A percentile compares a stretch with the other conserved stretches of the same genome.
phyloP scores from a whole-genome alignment of 2,329 filamentous ascomycete genomes.

The Colletotrichum sp. region DNA sequence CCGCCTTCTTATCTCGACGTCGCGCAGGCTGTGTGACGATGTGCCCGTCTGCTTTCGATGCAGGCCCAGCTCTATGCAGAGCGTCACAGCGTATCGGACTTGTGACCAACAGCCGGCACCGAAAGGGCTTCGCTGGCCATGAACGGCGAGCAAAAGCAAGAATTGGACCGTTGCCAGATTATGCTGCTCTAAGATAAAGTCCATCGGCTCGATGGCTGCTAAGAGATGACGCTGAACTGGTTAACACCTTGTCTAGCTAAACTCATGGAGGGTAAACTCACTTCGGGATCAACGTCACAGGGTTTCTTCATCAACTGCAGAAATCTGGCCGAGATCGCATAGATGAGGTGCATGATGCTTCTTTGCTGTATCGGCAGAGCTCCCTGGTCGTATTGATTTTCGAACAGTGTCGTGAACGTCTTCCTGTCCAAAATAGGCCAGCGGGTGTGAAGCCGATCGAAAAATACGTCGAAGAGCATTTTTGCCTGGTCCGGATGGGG shows the following conservation, averaged over 20 bases:
- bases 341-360: slow-evolving; percentile 30
- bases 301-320: slow-evolving; percentile 27
- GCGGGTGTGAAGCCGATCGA: slow-evolving; percentile 28
- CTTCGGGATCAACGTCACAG: slow-evolving; percentile 29
- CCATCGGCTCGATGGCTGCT: slow-evolving; percentile 33
- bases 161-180: slow-evolving; percentile 35
- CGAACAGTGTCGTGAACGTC: slow-evolving; percentile 22
- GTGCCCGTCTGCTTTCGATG: slow-evolving; percentile 24
- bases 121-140: slow-evolving; percentile 36
- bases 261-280: too few species aligned
- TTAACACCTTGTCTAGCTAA: too few species aligned
- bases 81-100: slow-evolving; percentile 32
- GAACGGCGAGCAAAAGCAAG: slow-evolving; percentile 35
- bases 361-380: slow-evolving; percentile 24
- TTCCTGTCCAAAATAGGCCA: slow-evolving; percentile 30
- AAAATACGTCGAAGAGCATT: slow-evolving; percentile 28
- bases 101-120: slow-evolving; percentile 39
- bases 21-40: neutral
- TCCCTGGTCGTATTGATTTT: slow-evolving; percentile 21
- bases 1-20: slow-evolving; percentile 31
- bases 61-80: slow-evolving; percentile 35
- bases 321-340: slow-evolving; percentile 29
- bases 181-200: slow-evolving; percentile 35
- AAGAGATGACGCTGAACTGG: slow-evolving; percentile 26
- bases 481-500: slow-evolving; percentile 19